phyloP scores from a whole-genome alignment of 768 basidiomycete species.

The Amanita phalloides region DNA sequence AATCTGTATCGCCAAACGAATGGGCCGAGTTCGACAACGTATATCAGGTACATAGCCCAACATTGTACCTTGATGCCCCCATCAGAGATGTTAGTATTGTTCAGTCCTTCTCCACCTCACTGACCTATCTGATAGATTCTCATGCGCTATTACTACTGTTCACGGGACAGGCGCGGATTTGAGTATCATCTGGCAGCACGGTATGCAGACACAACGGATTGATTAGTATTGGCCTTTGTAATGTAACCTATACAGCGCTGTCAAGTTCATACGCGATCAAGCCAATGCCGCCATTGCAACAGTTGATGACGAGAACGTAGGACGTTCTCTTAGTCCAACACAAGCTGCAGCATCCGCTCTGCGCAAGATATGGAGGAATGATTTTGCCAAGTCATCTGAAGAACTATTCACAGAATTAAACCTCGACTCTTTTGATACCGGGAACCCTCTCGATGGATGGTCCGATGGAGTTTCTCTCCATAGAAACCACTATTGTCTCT shows the following conservation, averaged over 20 bases:
- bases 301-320: conserved; percentile 15
- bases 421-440: conserved; percentile 20
- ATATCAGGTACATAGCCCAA: conserved; percentile 84
- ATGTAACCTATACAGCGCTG: conserved; percentile 38
- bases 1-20: conserved; percentile 56
- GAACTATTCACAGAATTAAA: conserved; percentile 21
- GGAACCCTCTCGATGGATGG: conserved; percentile 64
- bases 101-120: background rate
- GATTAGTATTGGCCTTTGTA: background rate
- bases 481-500: conserved; percentile 73
- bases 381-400: conserved; percentile 36
- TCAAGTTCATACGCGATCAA: conserved; percentile 84
- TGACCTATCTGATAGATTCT: conserved; percentile 45
- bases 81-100: conserved; percentile 60
- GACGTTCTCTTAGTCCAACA: conserved; percentile 32
- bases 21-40: conserved; percentile 84
- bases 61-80: conserved; percentile 63
- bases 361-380: conserved; percentile 52
- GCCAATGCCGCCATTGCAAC: conserved; percentile 35
- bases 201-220: conserved; percentile 27
- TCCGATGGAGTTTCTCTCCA: conserved; percentile 55
- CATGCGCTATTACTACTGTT: conserved; percentile 83
- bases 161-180: conserved; percentile 60
- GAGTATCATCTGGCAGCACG: conserved; percentile 86
- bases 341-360: conserved; percentile 60